Base-by-base conservation (phyloP, 2,329 filamentous ascomycete genomes). In the Calonectria ilicicola region DNA sequence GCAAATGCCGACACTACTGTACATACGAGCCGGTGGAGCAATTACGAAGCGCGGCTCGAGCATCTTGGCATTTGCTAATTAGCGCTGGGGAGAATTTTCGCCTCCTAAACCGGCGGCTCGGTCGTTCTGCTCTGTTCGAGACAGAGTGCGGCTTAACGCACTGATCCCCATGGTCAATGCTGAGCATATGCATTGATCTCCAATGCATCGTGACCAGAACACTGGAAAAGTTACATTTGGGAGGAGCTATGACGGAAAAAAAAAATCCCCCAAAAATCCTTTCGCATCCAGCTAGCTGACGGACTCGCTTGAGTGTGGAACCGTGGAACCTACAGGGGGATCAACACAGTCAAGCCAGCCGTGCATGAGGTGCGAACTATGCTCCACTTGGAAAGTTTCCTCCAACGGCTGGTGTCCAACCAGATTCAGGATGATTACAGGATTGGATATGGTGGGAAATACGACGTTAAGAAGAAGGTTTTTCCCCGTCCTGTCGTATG, bases 191-290 rank as follows among this genome's bases (percentile, higher is more conserved):
- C 32, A 60, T 38, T 40, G 53, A 60, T 60, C 53, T 35, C 38
- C 53, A 60, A 60, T 60, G 53, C 53, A 40, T 40, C 53, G 53
- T 40, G 53, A 60, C 53, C 53, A 60, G 53, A 60, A 60, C 53
- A 23, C 53, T 40, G 53, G 53, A 60, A 60, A 60, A 60, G 53
- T 60, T 60, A 60, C 53, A 60, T 60, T 26, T n/a, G 53, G 12
- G 38, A 40, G 12, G 38, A 40, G 53, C 53, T 60, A 26, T 40
- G 53, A 60, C 53, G 21, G 32, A 35, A 35, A 38, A 40, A 40
- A 17, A 56, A 56, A 35, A 35, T 12, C 3, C 1, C 7, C 23
- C 40, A 60, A 60, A 17, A 21, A 6, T 23, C 21, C 53, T n/a
- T 21, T 23, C 32, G 38, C 23, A 32, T 40, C 5, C n/a, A 15